Evolutionary conservation across 345 rosid species (phyloP).

Genomic region (Eucalyptus cloeziana): DNA sequence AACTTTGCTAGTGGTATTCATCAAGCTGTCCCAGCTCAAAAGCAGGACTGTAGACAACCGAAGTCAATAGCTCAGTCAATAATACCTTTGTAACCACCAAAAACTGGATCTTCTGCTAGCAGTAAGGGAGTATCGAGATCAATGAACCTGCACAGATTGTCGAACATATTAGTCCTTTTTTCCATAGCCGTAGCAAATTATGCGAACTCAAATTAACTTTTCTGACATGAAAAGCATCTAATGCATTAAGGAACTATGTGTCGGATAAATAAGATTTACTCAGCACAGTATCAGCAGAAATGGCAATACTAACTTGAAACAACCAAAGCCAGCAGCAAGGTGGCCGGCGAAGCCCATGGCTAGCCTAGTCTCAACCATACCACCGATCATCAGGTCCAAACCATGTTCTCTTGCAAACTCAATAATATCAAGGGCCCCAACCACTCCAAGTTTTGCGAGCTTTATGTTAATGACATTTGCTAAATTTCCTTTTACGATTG

Average conservation of each 20-base stretch:
- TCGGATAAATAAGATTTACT: neutral
- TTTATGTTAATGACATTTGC: conserved; percentile 78
- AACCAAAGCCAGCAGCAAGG: conserved; percentile 86
- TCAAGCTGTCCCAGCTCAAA: neutral
- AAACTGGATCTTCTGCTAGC: conserved; percentile 81
- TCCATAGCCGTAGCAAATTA: neutral
- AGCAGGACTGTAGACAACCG: neutral
- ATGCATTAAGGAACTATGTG: neutral
- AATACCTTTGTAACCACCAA: conserved; percentile 79
- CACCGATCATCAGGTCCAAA: conserved; percentile 77
- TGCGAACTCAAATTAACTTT: neutral
- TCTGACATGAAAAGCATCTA: neutral
- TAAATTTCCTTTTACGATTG: conserved; percentile 43
- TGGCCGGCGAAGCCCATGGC: conserved; percentile 96
- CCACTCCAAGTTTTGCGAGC: conserved; percentile 75
- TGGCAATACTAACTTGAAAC: conserved; percentile 49
- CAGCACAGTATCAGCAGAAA: neutral
- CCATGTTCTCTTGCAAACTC: conserved; percentile 57
- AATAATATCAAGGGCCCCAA: conserved; percentile 70
- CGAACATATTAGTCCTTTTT: neutral
- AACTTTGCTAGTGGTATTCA: neutral
- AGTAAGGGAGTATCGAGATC: conserved; percentile 93
- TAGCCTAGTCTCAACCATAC: conserved; percentile 93
- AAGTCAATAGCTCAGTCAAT: neutral
- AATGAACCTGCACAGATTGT: conserved; percentile 33